Evolutionary conservation across 176 grass and related monocot genomes (phyloP), one percentile per base, ranked within the genome.

Genomic region (Oryza meridionalis): DNA sequence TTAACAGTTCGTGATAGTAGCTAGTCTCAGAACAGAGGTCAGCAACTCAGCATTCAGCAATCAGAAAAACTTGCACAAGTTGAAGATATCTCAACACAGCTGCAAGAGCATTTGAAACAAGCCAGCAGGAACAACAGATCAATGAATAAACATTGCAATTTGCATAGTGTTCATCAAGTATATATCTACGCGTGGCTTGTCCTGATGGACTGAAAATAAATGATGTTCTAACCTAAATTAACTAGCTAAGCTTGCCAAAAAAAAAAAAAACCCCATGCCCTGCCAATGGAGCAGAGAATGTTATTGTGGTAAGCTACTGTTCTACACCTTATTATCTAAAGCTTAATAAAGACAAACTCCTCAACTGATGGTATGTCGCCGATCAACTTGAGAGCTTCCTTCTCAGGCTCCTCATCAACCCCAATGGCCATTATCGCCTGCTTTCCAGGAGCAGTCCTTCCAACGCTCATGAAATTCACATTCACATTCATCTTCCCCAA

Each of bases 381-480:
- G 0, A 99, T 99, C 80, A 83, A 86, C 82, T 87, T 92, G 67
- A 96, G 79, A 84, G 89, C 86, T 67, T 99, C 93, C 71, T 94
- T 90, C 1, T 74, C 67, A 10, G 91, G 96, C 43, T 90, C 89
- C 53, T 99, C 93, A 19, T 99, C 96, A 0, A 96, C 81, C 19
- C 96, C 91, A 50, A 96, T 94, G 67, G 88, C 93, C 96, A 96
- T 96, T 44, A 96, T 90, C 1, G 93, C 93, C 72, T 90, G 89
- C 70, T 96, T 95, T 63, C 91, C 84, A 2, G 87, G 89, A 51
- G 85, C 91, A 84, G 84, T 96, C 82, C 96, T 92, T 10, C 91
- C 93, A 1, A 99, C 93, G 12, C 96, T 99, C 96, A 96, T 99
- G 68, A 96, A 99, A 38, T 81, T 96, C 64, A 99, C 91, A 65